phyloP scores from a whole-genome alignment of 495 filamentous ascomycete species.

The Bryoglossum gracile region DNA sequence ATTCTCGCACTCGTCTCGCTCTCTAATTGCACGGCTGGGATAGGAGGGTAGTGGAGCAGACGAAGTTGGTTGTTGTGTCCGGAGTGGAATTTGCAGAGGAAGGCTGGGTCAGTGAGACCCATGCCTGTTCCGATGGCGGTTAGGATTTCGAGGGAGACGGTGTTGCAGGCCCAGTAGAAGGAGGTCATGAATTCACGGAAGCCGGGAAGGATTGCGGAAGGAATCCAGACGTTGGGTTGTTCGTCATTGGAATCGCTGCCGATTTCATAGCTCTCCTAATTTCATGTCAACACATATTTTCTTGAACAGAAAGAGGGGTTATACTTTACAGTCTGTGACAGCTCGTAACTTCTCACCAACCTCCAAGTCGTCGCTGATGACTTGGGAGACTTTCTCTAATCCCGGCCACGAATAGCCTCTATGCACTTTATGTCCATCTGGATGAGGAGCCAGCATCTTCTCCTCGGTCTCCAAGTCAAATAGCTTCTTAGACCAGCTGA shows the following conservation, averaged over 20 bases:
- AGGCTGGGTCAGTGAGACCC: constrained; percentile 44
- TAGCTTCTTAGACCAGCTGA: constrained; percentile 41
- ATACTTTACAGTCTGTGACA: constrained; percentile 27
- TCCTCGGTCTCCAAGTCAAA: constrained; percentile 29
- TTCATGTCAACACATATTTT: no score
- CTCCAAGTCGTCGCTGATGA: constrained; percentile 42
- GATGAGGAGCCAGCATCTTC: constrained; percentile 53
- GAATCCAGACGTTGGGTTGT: constrained; percentile 61
- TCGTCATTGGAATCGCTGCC: constrained; percentile 47
- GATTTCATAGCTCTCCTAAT: constrained; percentile 60
- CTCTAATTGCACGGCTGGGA: constrained; percentile 41
- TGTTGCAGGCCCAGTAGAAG: constrained; percentile 50
- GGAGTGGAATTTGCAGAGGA: constrained; percentile 46
- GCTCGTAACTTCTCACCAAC: constrained; percentile 35
- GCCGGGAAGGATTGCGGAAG: constrained; percentile 48
- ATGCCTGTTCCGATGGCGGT: constrained; percentile 46
- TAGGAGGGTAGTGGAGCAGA: constrained; percentile 57
- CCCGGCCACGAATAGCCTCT: constrained; percentile 61
- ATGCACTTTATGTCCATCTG: constrained; percentile 47
- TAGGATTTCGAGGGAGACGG: constrained; percentile 40
- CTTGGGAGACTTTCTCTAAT: constrained; percentile 57
- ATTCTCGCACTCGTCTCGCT: constrained; percentile 41
- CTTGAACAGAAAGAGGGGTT: background rate
- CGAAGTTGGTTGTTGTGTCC: constrained; percentile 56
- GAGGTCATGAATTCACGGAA: constrained; percentile 50